Conservation (phyloP, 345 rosid species). For the Eucalyptus cloeziana region DNA sequence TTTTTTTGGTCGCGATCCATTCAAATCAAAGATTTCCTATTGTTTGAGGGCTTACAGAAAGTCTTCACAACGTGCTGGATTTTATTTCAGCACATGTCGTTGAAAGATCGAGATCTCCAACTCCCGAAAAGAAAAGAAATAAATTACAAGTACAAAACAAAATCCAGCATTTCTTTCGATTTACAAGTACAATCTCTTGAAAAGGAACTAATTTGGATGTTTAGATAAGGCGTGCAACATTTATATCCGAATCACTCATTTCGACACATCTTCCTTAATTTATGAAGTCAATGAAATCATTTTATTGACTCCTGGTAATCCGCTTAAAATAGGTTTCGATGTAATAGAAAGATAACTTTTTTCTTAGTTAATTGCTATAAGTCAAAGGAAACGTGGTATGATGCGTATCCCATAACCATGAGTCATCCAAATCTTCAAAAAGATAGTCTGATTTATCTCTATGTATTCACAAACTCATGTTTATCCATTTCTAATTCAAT, state of each 20-base stretch:
- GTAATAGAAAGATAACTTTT: neutral
- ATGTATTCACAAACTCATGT: neutral
- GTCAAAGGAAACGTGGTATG: neutral
- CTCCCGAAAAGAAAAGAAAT: neutral
- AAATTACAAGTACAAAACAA: neutral
- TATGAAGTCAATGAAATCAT: neutral
- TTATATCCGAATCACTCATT: neutral
- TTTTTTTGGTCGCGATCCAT: fast-evolving
- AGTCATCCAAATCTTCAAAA: neutral
- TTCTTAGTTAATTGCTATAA: neutral
- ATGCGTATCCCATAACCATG: neutral
- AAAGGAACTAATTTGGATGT: neutral
- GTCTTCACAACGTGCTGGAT: neutral
- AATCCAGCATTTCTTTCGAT: neutral
- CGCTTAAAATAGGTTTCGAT: neutral
- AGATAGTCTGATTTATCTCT: neutral
- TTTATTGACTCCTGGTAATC: fast-evolving
- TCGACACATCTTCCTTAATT: neutral
- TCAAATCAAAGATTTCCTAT: neutral
- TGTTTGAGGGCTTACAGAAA: fast-evolving
- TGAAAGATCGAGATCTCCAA: neutral
- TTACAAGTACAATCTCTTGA: neutral
- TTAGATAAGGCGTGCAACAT: neutral
- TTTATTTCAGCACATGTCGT: neutral
- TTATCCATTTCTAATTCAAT: neutral